Conservation (phyloP, 75 land plant genomes). For the Pinus albicaulis region DNA sequence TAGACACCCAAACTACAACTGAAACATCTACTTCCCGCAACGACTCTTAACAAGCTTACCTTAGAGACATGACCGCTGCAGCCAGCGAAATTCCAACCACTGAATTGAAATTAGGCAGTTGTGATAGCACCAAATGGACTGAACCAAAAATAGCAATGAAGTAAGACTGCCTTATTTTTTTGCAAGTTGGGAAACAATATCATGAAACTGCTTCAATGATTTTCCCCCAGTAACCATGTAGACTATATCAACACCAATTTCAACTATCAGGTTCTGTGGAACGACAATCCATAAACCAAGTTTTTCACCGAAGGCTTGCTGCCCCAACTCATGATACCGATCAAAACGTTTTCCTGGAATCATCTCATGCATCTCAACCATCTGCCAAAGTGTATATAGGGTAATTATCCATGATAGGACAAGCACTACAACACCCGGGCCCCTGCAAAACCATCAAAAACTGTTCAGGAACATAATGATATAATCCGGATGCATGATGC, state of each 20-base stretch:
- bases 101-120: slow-evolving; percentile 67
- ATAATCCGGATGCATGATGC: no score
- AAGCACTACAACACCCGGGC: slow-evolving; percentile 55
- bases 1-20: no score
- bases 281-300: slow-evolving; percentile 73
- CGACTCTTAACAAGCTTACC: slow-evolving; percentile 19
- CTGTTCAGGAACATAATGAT: slow-evolving; percentile 13
- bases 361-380: slow-evolving; percentile 88
- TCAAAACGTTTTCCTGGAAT: slow-evolving; percentile 70
- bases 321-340: slow-evolving; percentile 84
- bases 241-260: slow-evolving; percentile 56
- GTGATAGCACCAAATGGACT: slow-evolving; percentile 54
- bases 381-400: slow-evolving; percentile 73
- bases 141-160: slow-evolving; percentile 72
- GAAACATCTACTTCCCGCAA: neutral
- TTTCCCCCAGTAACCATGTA: slow-evolving; percentile 88
- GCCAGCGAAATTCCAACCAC: slow-evolving; percentile 53
- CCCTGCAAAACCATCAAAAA: slow-evolving; percentile 72
- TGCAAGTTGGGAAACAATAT: slow-evolving; percentile 24
- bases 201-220: slow-evolving; percentile 52
- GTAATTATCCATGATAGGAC: slow-evolving; percentile 61
- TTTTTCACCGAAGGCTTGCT: slow-evolving; percentile 58
- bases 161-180: slow-evolving; percentile 26
- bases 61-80: slow-evolving; percentile 74
- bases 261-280: slow-evolving; percentile 56